These are phyloP conservation scores for Chrysoporthe austroafricana DNA, from an alignment of 2,329 filamentous ascomycete genomes.

Conservation along the genomic window DNA sequence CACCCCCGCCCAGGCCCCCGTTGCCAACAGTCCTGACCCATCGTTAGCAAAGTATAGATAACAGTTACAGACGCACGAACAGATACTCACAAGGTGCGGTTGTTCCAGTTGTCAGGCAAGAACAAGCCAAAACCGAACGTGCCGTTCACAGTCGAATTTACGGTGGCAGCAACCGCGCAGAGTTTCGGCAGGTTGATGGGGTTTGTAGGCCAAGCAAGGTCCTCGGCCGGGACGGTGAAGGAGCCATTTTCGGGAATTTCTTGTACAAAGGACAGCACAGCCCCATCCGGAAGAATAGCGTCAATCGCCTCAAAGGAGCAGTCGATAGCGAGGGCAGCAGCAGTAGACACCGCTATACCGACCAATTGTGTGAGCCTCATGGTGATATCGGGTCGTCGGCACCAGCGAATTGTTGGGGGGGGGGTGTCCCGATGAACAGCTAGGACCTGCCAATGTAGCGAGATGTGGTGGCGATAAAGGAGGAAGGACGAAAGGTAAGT, in stretches of 20 bases:
- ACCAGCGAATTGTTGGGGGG: no score
- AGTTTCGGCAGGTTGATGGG: not conserved
- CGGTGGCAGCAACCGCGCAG: not conserved
- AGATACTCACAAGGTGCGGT: not conserved
- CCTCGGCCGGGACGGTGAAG: not conserved
- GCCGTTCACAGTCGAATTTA: not conserved
- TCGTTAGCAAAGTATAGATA: not conserved
- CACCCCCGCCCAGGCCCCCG: slow-evolving; percentile 38
- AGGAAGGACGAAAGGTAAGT: no score
- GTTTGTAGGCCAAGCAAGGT: not conserved
- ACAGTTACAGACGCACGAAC: not conserved
- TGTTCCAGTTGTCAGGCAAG: not conserved
- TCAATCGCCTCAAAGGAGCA: not conserved
- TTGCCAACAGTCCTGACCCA: slow-evolving; percentile 28
- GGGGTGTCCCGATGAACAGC: no score
- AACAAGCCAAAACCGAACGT: not conserved
- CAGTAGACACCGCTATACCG: not conserved
- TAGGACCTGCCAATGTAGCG: no score
- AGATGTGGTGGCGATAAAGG: no score
- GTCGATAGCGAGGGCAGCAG: not conserved
- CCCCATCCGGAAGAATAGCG: not conserved
- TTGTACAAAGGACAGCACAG: not conserved
- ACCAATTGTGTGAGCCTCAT: no score
- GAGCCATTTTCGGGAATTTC: not conserved
- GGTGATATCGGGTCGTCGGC: no score